phyloP scores from a whole-genome alignment of 768 basidiomycete genomes.

The Gymnopilus junonius region DNA sequence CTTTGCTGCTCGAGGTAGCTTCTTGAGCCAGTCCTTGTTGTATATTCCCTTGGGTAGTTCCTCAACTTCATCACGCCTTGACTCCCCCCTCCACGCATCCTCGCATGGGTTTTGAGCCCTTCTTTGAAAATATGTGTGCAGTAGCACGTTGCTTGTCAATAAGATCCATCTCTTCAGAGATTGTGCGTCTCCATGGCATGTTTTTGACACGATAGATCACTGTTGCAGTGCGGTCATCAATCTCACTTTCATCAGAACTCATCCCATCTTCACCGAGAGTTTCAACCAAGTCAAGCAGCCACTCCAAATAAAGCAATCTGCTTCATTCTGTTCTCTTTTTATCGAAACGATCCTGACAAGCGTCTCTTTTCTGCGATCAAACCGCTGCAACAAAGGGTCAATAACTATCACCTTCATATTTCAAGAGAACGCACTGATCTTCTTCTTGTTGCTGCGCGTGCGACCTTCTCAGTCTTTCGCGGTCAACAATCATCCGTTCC shows the following conservation, averaged over 20 bases:
- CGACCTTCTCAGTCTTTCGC: neutral
- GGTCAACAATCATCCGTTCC: conserved; percentile 6
- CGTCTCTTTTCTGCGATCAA: neutral
- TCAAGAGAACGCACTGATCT: neutral
- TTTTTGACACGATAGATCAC: conserved; percentile 8
- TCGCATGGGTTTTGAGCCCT: conserved; percentile 8
- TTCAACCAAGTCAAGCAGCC: conserved; percentile 4
- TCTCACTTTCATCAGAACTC: conserved; percentile 19
- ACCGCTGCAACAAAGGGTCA: neutral
- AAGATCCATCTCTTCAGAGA: conserved; percentile 9
- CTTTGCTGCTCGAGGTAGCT: neutral
- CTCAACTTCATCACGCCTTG: neutral
- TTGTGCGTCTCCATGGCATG: conserved; percentile 13
- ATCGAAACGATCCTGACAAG: neutral
- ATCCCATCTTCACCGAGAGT: conserved; percentile 16
- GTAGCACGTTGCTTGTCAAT: conserved; percentile 9
- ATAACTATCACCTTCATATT: neutral
- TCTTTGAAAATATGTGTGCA: conserved; percentile 8
- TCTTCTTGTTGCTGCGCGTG: neutral
- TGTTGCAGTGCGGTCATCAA: conserved; percentile 1
- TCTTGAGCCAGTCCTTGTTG: neutral
- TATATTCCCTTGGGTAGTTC: neutral
- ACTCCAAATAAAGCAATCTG: conserved; percentile 11
- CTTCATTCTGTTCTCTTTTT: conserved; percentile 3
- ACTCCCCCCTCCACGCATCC: neutral